These are phyloP conservation scores for Monilinia polystroma DNA, from an alignment of 2,329 filamentous ascomycete genomes.

Conservation along the genomic window DNA sequence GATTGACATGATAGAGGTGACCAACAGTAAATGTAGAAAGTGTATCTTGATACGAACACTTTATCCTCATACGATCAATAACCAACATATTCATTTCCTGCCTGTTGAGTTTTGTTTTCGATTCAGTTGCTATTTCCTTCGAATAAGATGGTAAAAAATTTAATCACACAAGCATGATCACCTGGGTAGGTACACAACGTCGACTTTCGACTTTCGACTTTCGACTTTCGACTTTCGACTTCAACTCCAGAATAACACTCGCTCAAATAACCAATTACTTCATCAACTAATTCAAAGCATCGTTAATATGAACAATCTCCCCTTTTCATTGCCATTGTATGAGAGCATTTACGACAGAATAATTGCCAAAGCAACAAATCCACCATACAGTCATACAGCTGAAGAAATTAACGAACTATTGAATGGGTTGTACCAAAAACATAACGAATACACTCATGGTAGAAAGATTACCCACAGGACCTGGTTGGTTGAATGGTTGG, in stretches of 20 bases:
- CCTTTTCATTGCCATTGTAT: not conserved
- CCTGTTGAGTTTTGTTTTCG: too few relatives aligned
- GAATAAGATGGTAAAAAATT: not conserved
- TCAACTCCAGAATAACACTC: not conserved
- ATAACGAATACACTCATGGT: not conserved
- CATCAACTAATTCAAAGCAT: not conserved
- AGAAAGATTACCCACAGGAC: not conserved
- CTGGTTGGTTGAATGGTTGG: not conserved
- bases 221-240: not conserved
- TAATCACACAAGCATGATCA: not conserved
- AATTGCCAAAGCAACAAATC: slow-evolving; percentile 1
- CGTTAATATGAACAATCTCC: not conserved
- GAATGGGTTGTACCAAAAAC: not conserved
- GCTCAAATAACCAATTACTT: not conserved
- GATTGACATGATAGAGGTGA: not conserved
- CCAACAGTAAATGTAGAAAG: not conserved
- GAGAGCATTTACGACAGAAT: not conserved
- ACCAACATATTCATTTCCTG: not conserved
- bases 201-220: not conserved
- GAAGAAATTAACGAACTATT: not conserved
- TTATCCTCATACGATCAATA: not conserved
- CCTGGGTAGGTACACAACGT: too few relatives aligned
- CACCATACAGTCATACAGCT: not conserved
- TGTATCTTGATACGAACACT: not conserved
- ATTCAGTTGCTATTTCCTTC: not conserved